Conservation (phyloP, 306 rosid species). For the Hippophae tibetana region DNA sequence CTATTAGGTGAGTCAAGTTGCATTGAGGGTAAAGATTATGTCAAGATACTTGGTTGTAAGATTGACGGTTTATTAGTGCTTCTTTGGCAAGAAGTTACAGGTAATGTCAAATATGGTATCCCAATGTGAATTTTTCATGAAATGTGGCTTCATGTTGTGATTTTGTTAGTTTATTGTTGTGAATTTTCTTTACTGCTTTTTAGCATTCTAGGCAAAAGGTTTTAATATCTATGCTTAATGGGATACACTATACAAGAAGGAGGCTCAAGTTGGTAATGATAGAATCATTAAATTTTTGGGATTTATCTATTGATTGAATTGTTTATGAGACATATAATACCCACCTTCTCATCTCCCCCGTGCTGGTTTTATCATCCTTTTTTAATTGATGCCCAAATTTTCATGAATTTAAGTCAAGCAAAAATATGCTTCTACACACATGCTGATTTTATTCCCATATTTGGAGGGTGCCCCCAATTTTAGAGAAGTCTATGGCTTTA, state of each 20-base stretch:
- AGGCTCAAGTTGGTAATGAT: conserved; percentile 45
- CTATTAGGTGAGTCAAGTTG: conserved; percentile 37
- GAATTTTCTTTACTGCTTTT: neutral
- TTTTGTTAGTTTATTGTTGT: conserved; percentile 17
- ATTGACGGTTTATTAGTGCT: conserved; percentile 66
- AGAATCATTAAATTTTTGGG: conserved; percentile 32
- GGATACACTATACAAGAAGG: conserved; percentile 47
- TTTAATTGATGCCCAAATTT: too few species aligned
- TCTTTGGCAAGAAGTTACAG: conserved; percentile 31
- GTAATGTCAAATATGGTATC: conserved; percentile 25
- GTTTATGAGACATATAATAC: too few species aligned
- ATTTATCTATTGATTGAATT: too few species aligned
- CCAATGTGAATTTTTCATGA: conserved; percentile 6
- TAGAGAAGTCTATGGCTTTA: too few species aligned
- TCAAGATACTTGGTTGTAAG: conserved; percentile 58
- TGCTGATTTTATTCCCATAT: too few species aligned
- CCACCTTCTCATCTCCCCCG: too few species aligned
- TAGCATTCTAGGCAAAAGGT: neutral
- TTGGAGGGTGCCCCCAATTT: too few species aligned
- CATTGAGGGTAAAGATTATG: conserved; percentile 50
- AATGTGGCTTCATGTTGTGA: conserved; percentile 11
- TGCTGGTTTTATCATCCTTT: too few species aligned
- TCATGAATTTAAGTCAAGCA: too few species aligned
- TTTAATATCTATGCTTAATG: neutral
- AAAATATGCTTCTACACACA: too few species aligned